Evolutionary conservation across 2,329 filamentous ascomycete species (phyloP), one percentile per base, ranked within the genome.

Genomic region (Diaporthe destruens): DNA sequence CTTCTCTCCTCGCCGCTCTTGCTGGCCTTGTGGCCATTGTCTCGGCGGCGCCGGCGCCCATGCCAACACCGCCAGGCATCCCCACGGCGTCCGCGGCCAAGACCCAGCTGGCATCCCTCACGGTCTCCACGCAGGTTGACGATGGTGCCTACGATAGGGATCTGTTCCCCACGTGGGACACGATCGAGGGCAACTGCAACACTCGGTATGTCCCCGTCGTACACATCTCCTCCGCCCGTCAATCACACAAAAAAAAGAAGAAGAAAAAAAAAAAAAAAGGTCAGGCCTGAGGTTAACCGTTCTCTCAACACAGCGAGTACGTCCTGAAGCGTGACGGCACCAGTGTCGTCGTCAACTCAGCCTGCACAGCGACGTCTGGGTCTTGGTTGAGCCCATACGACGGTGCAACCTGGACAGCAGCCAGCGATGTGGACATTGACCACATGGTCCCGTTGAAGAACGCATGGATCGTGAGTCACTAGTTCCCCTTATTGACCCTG

Each of bases 361-460:
- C 87, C 44, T 97, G 94, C 81, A 82, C 86, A 1, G 81, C 92
- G 0, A 91, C 87, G 0, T 89, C 88, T 3, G 94, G 94, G 6
- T 85, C 84, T 0, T 96, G 94, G 94, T 82, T 80, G 53, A 91
- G 89, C 47, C 92, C 92, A 0, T 96, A 93, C 79, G 94, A 96
- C 78, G 93, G 93, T 20, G 91, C 84, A 0, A 90, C 86, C 1
- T 94, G 92, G 91, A 92, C 89, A 0, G 84, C 85, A 0, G 88
- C 93, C 1, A 88, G 86, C 23, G 92, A 95, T 76, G 81, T 96
- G 1, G 93, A 96, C 76, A 96, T 96, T 73, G 94, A 96, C 80
- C 94, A 96, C 80, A 87, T 96, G 82, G 93, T 97, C 3, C 93
- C 94, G 0, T 81, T 97, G 74, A 91, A 92, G 79, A 94, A 95